Evolutionary conservation across 2,329 filamentous ascomycete genomes (phyloP).

Genomic region (Colletotrichum sp.): DNA sequence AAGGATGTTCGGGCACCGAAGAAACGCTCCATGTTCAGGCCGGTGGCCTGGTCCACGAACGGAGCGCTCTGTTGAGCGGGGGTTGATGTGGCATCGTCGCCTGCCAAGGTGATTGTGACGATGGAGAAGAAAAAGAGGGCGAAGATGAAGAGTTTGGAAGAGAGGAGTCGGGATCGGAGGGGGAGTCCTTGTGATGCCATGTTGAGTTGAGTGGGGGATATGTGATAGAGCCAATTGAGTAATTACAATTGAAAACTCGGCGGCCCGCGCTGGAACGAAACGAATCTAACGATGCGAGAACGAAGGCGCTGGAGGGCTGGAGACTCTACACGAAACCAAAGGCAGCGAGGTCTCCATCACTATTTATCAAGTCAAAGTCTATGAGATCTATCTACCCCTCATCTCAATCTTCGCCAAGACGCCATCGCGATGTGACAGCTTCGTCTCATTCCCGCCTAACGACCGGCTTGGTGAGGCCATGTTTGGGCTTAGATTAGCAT

Average conservation of each 20-base stretch:
- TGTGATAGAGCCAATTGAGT: background rate
- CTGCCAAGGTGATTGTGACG: background rate
- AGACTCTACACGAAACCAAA: background rate
- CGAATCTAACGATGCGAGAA: background rate
- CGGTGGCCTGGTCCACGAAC: constrained; percentile 37
- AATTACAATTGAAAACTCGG: background rate
- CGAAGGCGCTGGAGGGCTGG: background rate
- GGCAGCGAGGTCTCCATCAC: background rate
- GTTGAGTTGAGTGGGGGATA: background rate
- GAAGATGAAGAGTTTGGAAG: background rate
- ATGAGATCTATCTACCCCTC: background rate
- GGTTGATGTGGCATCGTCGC: constrained; percentile 16
- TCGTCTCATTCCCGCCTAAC: background rate
- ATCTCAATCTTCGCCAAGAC: background rate
- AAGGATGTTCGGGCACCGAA: constrained; percentile 43
- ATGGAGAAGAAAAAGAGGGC: background rate
- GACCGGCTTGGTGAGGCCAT: background rate
- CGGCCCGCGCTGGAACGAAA: background rate
- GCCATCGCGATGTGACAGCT: background rate
- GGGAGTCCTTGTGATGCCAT: background rate
- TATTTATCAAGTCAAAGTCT: background rate
- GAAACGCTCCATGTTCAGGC: constrained; percentile 41
- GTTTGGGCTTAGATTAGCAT: constrained; percentile 9
- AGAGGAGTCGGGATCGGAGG: background rate
- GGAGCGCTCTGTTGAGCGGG: constrained; percentile 20